Base-by-base conservation (phyloP, 176 grass and related monocot species). In the Carex parvula region DNA sequence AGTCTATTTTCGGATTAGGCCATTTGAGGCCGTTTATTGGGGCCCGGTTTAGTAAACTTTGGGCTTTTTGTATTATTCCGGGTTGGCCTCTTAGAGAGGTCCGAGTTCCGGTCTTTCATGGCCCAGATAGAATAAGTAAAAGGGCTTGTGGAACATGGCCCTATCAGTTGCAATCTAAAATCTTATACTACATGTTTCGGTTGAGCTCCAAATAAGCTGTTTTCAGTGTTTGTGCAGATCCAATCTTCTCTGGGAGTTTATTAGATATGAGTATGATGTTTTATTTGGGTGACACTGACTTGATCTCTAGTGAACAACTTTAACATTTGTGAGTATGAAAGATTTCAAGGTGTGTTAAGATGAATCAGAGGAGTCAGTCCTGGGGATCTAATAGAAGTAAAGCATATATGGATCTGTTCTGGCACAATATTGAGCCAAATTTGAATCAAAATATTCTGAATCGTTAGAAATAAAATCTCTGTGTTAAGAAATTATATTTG, bases 81-180 rank as follows among this genome's bases (percentile, higher is more conserved):
- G n/a, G n/a, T n/a, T n/a, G n/a, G n/a, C n/a, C n/a, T n/a, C n/a
- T n/a, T n/a, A n/a, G n/a, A n/a, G n/a, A n/a, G n/a, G n/a, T n/a
- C n/a, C n/a, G n/a, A n/a, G n/a, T n/a, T n/a, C n/a, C n/a, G n/a
- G n/a, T n/a, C n/a, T n/a, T n/a, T n/a, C n/a, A n/a, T n/a, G n/a
- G n/a, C n/a, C n/a, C n/a, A n/a, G n/a, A n/a, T n/a, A n/a, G n/a
- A n/a, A n/a, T n/a, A n/a, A n/a, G n/a, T n/a, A n/a, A n/a, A n/a
- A n/a, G n/a, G n/a, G n/a, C n/a, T n/a, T n/a, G n/a, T n/a, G n/a
- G n/a, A n/a, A n/a, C n/a, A n/a, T n/a, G n/a, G n/a, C n/a, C n/a
- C n/a, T n/a, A n/a, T n/a, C n/a, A n/a, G n/a, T n/a, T 78, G 22
- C 52, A 35, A 78, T 78, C 24, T 57, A 78, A 78, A 57, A 56